Evolutionary conservation across 2,329 filamentous ascomycete species (phyloP).

Genomic region (Graphilbum ipis-grandicollis): DNA sequence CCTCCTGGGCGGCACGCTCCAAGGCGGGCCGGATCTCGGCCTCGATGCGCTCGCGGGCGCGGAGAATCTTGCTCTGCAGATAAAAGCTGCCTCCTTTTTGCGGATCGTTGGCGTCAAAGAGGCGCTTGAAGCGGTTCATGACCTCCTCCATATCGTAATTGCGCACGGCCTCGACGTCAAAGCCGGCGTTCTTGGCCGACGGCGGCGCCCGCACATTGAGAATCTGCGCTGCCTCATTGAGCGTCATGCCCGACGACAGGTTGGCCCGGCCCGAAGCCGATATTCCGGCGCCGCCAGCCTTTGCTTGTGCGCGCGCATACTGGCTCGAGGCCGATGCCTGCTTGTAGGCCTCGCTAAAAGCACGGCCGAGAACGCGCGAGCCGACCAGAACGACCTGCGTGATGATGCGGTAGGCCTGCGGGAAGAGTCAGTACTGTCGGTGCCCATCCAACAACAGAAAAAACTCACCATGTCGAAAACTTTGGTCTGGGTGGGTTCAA

Average conservation of each 20-base stretch:
- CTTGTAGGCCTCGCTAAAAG: constrained; percentile 86
- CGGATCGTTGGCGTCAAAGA: constrained; percentile 90
- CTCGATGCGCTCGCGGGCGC: constrained; percentile 85
- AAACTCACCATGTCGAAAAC: too few species aligned
- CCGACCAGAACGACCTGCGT: constrained; percentile 85
- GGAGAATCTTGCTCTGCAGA: constrained; percentile 87
- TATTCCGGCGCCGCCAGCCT: constrained; percentile 30
- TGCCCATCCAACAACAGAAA: too few species aligned
- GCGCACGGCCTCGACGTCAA: not conserved
- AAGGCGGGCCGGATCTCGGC: constrained; percentile 59
- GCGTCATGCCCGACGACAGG: constrained; percentile 57
- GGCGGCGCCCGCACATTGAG: constrained; percentile 78
- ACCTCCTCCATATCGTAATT: constrained; percentile 53
- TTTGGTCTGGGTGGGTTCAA: too few species aligned
- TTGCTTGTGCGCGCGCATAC: constrained; percentile 59
- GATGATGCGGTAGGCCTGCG: constrained; percentile 82
- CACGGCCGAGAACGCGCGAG: constrained; percentile 78
- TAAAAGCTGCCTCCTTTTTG: constrained; percentile 96
- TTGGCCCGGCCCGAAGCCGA: constrained; percentile 23
- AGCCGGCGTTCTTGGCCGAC: constrained; percentile 24
- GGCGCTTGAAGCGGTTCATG: constrained; percentile 74
- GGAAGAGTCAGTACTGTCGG: too few species aligned
- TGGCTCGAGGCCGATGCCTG: constrained; percentile 79
- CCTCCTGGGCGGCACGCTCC: constrained; percentile 55
- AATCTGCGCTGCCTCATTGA: constrained; percentile 95